phyloP scores from a whole-genome alignment of 441 rosid genomes.

The Adansonia gregorii region DNA sequence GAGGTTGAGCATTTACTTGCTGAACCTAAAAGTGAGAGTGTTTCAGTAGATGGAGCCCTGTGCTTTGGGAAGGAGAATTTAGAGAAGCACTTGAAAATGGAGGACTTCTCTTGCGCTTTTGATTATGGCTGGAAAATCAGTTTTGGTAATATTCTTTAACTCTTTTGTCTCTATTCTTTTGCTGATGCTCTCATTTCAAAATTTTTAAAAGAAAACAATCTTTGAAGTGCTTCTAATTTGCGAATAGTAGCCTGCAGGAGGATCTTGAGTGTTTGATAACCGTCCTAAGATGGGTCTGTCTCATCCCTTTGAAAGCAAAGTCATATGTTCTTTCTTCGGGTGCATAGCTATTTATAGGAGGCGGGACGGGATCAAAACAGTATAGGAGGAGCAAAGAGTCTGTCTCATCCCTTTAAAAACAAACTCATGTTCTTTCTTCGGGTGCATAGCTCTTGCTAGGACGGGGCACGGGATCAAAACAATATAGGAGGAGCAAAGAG shows the following conservation, averaged over 20 bases:
- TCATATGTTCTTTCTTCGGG: neutral
- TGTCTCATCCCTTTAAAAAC: neutral
- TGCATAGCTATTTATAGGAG: neutral
- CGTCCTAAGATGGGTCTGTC: neutral
- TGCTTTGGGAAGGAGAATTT: conserved; percentile 36
- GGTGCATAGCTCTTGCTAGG: neutral
- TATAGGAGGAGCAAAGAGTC: neutral
- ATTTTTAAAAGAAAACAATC: neutral
- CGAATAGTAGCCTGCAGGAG: neutral
- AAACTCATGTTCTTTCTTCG: neutral
- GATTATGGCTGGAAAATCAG: conserved; percentile 47
- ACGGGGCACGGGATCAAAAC: neutral
- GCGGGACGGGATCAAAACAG: neutral
- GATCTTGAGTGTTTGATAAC: conserved; percentile 13
- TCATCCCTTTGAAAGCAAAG: neutral
- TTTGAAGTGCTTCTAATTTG: conserved; percentile 6
- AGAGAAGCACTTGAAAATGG: no score
- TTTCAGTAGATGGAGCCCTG: conserved; percentile 52
- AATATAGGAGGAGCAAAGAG: neutral
- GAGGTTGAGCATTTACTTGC: conserved; percentile 47
- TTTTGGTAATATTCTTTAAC: conserved; percentile 42
- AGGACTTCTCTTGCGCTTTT: conserved; percentile 41
- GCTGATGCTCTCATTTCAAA: conserved; percentile 19
- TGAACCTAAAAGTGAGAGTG: conserved; percentile 56
- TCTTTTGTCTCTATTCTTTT: conserved; percentile 18